These are phyloP conservation scores for Fagopyrum tataricum DNA, from an alignment of 148 eudicot genomes.

Conservation along the genomic window DNA sequence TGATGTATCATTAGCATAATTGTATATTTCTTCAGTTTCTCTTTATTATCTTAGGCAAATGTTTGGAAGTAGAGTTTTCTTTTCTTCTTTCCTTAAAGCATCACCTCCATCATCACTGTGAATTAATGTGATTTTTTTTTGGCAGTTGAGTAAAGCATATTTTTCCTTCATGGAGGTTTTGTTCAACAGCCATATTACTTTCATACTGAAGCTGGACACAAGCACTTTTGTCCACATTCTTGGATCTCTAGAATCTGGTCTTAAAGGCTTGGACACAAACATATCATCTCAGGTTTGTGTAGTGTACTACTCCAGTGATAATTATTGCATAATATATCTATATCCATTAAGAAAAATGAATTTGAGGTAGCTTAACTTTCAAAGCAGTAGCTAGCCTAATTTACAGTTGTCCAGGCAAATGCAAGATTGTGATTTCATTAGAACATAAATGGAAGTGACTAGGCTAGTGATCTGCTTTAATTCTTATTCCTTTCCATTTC, in stretches of 20 bases:
- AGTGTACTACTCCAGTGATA: conserved; percentile 1
- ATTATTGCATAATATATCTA: neutral
- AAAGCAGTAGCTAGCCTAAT: neutral
- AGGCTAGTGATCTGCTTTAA: neutral
- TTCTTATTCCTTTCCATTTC: neutral
- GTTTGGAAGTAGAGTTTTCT: neutral
- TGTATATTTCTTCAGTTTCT: neutral
- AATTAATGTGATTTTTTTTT: conserved; percentile 14
- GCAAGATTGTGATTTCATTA: neutral
- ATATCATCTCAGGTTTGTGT: conserved; percentile 75
- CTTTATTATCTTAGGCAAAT: neutral
- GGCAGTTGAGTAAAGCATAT: conserved; percentile 87
- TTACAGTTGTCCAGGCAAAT: neutral
- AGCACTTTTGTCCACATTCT: conserved; percentile 72
- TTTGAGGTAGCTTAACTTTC: neutral
- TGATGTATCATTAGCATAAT: neutral
- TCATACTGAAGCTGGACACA: conserved; percentile 67
- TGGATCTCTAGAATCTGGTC: conserved; percentile 96
- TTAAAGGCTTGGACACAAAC: conserved; percentile 73
- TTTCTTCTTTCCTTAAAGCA: neutral
- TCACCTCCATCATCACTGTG: neutral
- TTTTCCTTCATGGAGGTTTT: conserved; percentile 84
- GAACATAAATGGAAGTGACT: conserved; percentile 9
- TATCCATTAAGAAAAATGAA: neutral
- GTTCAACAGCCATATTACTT: conserved; percentile 65